Evolutionary conservation across 2,329 filamentous ascomycete genomes (phyloP).

Genomic region (Geoglossum cookeanum): DNA sequence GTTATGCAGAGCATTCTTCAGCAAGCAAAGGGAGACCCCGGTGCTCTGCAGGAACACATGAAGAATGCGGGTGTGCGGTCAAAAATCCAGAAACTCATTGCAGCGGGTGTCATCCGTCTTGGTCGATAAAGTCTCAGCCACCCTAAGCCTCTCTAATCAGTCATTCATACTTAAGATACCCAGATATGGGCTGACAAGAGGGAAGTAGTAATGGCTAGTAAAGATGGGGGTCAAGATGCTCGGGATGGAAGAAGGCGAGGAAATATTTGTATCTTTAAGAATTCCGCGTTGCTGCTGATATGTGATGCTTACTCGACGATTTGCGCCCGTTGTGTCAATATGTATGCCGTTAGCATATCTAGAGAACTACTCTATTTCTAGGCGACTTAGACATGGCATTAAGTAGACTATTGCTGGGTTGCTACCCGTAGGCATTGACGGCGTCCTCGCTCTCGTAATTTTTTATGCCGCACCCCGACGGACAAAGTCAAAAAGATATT

Average conservation of each 20-base stretch:
- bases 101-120: constrained; percentile 76
- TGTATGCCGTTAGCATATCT: not conserved
- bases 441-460: too few relatives aligned
- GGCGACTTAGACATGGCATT: not conserved
- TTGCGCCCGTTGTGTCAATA: not conserved
- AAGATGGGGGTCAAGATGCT: not conserved
- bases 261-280: not conserved
- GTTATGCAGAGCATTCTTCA: constrained; percentile 96
- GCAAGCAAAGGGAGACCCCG: constrained; percentile 85
- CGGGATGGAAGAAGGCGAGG: not conserved
- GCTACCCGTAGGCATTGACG: too few relatives aligned
- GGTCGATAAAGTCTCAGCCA: constrained; percentile 28
- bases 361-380: not conserved
- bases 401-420: too few relatives aligned
- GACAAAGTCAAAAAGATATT: too few relatives aligned
- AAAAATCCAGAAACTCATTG: constrained; percentile 90
- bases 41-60: constrained; percentile 92
- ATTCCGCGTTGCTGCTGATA: not conserved
- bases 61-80: constrained; percentile 64
- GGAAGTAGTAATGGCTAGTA: not conserved
- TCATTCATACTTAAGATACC: not conserved
- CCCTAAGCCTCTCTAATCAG: not conserved
- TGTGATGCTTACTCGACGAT: not conserved
- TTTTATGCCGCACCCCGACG: too few relatives aligned
- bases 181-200: not conserved